A percentile compares a stretch with the other conserved stretches of the same genome.
These are phyloP conservation scores for Acorus calamus DNA, from an alignment of 106 monocot genomes.

Conservation along the genomic window DNA sequence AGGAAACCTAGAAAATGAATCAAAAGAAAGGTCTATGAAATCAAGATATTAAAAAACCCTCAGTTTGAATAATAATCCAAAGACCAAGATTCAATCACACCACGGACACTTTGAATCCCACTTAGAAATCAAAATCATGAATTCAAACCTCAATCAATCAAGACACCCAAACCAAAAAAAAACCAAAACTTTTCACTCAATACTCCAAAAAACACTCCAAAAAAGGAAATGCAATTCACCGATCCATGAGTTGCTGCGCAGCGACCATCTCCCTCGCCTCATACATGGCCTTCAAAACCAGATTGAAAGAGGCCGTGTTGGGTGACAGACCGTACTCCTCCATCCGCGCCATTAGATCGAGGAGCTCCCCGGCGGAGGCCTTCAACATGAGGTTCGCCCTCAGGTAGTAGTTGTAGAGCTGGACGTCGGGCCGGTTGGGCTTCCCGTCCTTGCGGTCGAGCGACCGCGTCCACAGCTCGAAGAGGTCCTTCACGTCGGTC, in stretches of 20 bases:
- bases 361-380: constrained; percentile 43
- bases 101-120: no score
- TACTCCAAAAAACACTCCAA: no score
- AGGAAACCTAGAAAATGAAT: no score
- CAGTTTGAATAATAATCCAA: no score
- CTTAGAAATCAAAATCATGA: no score
- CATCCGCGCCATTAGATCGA: constrained; percentile 87
- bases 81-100: no score
- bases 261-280: constrained; percentile 53
- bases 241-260: constrained; percentile 63
- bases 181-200: no score
- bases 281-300: constrained; percentile 88
- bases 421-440: constrained; percentile 81
- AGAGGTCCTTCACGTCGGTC: constrained; percentile 77
- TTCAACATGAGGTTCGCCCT: constrained; percentile 75
- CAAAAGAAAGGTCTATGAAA: no score
- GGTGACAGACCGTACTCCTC: constrained; percentile 59
- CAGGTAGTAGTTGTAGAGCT: constrained; percentile 78
- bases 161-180: no score
- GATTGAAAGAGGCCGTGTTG: constrained; percentile 79
- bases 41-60: no score
- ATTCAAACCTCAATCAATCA: no score
- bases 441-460: constrained; percentile 53
- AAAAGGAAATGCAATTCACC: constrained; percentile 24
- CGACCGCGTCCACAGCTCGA: constrained; percentile 84